A percentile compares a stretch with the other conserved stretches of the same genome.
phyloP scores from a whole-genome alignment of 163 green algal genomes.

The Scenedesmus sp. region DNA sequence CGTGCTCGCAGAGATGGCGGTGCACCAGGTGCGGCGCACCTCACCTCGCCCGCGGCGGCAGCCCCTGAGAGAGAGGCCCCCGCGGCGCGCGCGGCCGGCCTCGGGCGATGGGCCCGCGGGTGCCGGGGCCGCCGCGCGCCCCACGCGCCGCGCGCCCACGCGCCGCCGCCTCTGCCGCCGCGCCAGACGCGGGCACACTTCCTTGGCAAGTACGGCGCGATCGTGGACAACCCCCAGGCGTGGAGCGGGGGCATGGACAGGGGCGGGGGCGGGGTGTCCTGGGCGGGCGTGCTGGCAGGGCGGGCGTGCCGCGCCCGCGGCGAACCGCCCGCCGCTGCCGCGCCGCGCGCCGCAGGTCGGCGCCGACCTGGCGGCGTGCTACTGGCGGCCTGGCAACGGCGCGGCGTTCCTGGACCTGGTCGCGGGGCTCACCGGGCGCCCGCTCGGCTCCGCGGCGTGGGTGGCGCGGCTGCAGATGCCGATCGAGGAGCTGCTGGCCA shows the following conservation, averaged over 20 bases:
- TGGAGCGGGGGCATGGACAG: background rate
- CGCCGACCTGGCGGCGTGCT: constrained; percentile 48
- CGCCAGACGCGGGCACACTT: constrained; percentile 65
- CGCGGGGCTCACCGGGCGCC: constrained; percentile 66
- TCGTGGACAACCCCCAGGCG: constrained; percentile 75
- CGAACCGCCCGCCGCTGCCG: constrained; percentile 13
- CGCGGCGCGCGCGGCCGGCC: no score
- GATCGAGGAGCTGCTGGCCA: constrained; percentile 50
- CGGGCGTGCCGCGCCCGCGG: background rate
- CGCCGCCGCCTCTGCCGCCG: no score
- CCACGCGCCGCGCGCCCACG: no score
- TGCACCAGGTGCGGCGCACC: no score
- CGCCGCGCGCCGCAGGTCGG: constrained; percentile 43
- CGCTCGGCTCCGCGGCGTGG: constrained; percentile 70
- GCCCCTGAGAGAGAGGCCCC: no score
- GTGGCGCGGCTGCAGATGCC: constrained; percentile 56
- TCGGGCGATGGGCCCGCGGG: no score
- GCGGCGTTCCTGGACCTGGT: constrained; percentile 80
- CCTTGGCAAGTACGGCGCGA: constrained; percentile 57
- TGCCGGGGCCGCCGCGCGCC: no score
- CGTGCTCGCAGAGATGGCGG: constrained; percentile 83
- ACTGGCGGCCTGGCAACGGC: constrained; percentile 77
- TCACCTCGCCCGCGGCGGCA: no score
- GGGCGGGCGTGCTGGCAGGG: background rate
- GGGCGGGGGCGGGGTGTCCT: background rate